A percentile compares a stretch with the other conserved stretches of the same genome.
Conservation (phyloP, 495 filamentous ascomycete genomes). For the Podospora sp. region DNA sequence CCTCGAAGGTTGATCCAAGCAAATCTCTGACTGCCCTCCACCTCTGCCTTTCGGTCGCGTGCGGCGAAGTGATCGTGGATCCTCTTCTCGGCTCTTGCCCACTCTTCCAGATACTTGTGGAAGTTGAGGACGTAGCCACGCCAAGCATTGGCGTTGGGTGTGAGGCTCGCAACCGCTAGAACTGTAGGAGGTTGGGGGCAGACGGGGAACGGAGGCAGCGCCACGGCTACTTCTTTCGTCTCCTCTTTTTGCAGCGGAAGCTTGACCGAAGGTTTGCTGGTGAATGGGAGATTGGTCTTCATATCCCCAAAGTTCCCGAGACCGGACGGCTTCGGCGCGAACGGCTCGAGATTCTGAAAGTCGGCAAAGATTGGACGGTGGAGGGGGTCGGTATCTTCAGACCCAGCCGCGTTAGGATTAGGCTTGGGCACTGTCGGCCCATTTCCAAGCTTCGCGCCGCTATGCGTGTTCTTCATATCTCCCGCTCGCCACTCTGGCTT, state of each 20-base stretch:
- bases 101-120: slow-evolving; percentile 68
- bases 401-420: slow-evolving; percentile 17
- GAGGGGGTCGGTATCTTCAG: slow-evolving; percentile 15
- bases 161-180: slow-evolving; percentile 38
- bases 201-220: slow-evolving; percentile 65
- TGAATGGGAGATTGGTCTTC: slow-evolving; percentile 68
- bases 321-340: slow-evolving; percentile 53
- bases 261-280: slow-evolving; percentile 59
- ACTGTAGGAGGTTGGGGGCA: slow-evolving; percentile 50
- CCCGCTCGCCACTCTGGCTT: slow-evolving; percentile 54
- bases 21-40: slow-evolving; percentile 39
- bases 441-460: slow-evolving; percentile 16
- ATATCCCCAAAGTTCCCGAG: slow-evolving; percentile 70
- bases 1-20: slow-evolving; percentile 62
- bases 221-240: slow-evolving; percentile 37
- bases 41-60: slow-evolving; percentile 58
- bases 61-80: slow-evolving; percentile 69
- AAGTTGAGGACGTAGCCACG: slow-evolving; percentile 64
- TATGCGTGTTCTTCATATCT: slow-evolving; percentile 25
- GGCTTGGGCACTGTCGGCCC: slow-evolving; percentile 25
- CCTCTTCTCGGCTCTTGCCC: slow-evolving; percentile 63
- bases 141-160: slow-evolving; percentile 55
- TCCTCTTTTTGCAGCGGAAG: slow-evolving; percentile 43
- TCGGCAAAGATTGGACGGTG: slow-evolving; percentile 61
- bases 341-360: slow-evolving; percentile 67